These are phyloP conservation scores for Lyophyllum atratum DNA, from an alignment of 768 basidiomycete genomes.

Conservation along the genomic window DNA sequence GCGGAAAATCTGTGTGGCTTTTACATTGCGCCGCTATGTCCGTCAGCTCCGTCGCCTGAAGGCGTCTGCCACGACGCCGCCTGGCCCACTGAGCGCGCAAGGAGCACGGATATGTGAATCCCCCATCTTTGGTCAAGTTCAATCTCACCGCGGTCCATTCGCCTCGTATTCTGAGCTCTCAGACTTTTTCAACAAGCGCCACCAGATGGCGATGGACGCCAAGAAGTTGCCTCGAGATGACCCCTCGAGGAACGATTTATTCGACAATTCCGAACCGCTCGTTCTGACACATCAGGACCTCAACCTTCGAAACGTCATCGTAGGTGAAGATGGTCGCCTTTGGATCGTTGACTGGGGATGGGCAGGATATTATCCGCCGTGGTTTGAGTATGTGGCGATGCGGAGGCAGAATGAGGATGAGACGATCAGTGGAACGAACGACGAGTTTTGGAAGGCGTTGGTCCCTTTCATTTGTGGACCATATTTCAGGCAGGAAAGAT, in stretches of 20 bases:
- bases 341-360: slow-evolving; percentile 24
- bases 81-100: slow-evolving; percentile 12
- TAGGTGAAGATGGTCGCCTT: slow-evolving; percentile 18
- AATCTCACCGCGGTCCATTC: slow-evolving; percentile 16
- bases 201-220: background rate
- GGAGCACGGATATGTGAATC: slow-evolving; percentile 11
- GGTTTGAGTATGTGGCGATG: slow-evolving; percentile 17
- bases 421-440: background rate
- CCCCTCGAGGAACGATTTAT: slow-evolving; percentile 3
- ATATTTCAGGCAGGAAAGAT: slow-evolving; percentile 5
- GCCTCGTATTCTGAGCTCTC: slow-evolving; percentile 15
- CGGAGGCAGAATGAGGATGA: slow-evolving; percentile 16
- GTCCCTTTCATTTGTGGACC: slow-evolving; percentile 10
- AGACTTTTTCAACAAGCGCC: slow-evolving; percentile 13
- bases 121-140: slow-evolving; percentile 14
- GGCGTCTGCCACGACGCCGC: slow-evolving; percentile 6
- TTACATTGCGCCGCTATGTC: slow-evolving; percentile 21
- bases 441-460: background rate
- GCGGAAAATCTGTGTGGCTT: slow-evolving; percentile 18
- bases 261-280: slow-evolving; percentile 21
- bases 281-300: slow-evolving; percentile 24
- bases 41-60: slow-evolving; percentile 18
- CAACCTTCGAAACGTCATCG: slow-evolving; percentile 18
- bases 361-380: slow-evolving; percentile 20
- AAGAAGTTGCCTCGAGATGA: slow-evolving; percentile 1